phyloP scores from a whole-genome alignment of 2,329 filamentous ascomycete species.

The Fusarium sp. region DNA sequence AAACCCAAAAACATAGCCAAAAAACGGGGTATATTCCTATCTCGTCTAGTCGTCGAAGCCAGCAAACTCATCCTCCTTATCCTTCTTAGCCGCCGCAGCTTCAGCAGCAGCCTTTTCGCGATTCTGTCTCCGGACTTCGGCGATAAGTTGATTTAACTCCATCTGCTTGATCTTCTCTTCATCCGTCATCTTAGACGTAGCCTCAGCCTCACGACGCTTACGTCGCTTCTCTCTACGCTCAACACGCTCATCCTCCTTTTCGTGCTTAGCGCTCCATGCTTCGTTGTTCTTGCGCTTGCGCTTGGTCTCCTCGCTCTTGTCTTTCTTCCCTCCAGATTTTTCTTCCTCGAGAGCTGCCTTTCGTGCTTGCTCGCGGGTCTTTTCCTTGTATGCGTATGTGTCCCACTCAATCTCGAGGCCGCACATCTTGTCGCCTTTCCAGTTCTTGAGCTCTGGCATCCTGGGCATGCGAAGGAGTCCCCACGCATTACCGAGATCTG shows the following conservation, averaged over 20 bases:
- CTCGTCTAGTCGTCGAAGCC: constrained; percentile 68
- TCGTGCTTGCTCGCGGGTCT: constrained; percentile 74
- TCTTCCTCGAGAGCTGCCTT: constrained; percentile 66
- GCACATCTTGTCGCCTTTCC: constrained; percentile 75
- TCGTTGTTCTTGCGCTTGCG: constrained; percentile 73
- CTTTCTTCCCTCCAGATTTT: constrained; percentile 54
- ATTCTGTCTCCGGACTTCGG: constrained; percentile 72
- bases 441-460: constrained; percentile 89
- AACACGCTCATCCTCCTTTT: constrained; percentile 72
- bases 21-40: constrained; percentile 46
- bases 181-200: constrained; percentile 74
- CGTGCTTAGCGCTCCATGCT: constrained; percentile 80
- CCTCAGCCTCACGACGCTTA: constrained; percentile 73
- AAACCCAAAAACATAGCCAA: background rate
- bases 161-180: constrained; percentile 73
- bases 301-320: constrained; percentile 58
- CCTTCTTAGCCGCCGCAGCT: constrained; percentile 48
- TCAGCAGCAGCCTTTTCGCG: constrained; percentile 53
- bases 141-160: constrained; percentile 74
- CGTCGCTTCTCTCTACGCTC: constrained; percentile 74
- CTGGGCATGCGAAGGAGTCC: constrained; percentile 87
- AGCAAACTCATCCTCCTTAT: constrained; percentile 66
- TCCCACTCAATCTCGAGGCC: constrained; percentile 76
- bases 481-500: constrained; percentile 83
- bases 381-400: constrained; percentile 78